Base-by-base conservation (phyloP, 352 stramenopile species). In the Phytophthora pisi region DNA sequence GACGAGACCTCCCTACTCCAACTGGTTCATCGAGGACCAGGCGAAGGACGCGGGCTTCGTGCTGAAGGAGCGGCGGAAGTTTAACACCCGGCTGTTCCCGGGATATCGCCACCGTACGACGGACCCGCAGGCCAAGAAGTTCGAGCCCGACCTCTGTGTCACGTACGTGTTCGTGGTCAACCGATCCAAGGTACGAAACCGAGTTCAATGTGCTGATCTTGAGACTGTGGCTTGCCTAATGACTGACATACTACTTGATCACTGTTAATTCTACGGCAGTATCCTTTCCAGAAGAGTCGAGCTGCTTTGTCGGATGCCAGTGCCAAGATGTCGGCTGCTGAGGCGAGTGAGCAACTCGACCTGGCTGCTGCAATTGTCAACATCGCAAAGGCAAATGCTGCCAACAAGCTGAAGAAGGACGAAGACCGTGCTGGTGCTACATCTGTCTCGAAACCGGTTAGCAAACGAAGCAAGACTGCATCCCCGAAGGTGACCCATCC, bases 121-220 rank as follows among this genome's bases (percentile, higher is more conserved):
- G 5, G 87, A 96, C 67, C 89, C 88, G 34, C 75, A 86, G 36
- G 90, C 90, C 38, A 95, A 96, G 70, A 81, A 75, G 47, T 96
- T 96, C 51, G 88, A 97, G 61, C 68, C 89, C 2, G 82, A 94
- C 46, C 74, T 91, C 3, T 96, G 90, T 62, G 75, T 84, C 62
- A 96, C 87, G 11, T 97, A 95, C 68, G 78, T 93, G 23, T 97
- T 96, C 61, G 78, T 97, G 53, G 86, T 95, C 26, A 90, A 96
- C 68, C 84, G 88, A 16, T 61, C 57, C 23, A 92, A 92, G 72
- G 86, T 96, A 71, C 28, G 55, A 51, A 5, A 5, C 3, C 26
- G 26, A 30, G 34, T 42, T 42, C 11, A 20, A 20, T 53, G 28
- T 4, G 1, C 30, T 45, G 26, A 9, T 58, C 5, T 67, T 15